phyloP scores from a whole-genome alignment of 1,139 yeast genomes.

The Lodderomyces orthopsilosis region DNA sequence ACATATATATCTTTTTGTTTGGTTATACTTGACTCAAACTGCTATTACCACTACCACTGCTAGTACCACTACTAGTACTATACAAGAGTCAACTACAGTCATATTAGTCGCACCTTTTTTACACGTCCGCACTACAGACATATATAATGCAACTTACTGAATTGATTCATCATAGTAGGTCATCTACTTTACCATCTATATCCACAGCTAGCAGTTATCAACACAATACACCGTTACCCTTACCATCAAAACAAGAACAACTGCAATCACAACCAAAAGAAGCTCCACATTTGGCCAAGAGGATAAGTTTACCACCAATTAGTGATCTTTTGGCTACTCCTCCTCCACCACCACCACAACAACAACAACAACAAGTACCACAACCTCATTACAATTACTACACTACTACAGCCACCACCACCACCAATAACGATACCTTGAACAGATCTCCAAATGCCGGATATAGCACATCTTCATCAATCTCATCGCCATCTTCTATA shows the following conservation, averaged over 20 bases:
- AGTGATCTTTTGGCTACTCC: slow-evolving; percentile 25
- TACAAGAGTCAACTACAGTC: no score
- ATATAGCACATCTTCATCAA: slow-evolving; percentile 5
- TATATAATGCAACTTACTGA: slow-evolving; percentile 6
- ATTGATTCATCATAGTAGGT: slow-evolving; percentile 4
- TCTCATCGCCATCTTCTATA: slow-evolving; percentile 5
- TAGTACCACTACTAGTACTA: no score
- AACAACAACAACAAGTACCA: slow-evolving; percentile 5
- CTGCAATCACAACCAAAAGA: slow-evolving; percentile 1
- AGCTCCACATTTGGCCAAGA: slow-evolving; percentile 3
- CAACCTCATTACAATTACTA: slow-evolving; percentile 7
- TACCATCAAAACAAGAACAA: slow-evolving; percentile 1
- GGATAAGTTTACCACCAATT: slow-evolving; percentile 36
- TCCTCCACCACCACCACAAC: slow-evolving; percentile 9
- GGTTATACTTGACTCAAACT: no score
- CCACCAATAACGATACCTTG: not conserved
- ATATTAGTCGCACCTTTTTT: no score
- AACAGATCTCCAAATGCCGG: not conserved
- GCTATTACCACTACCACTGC: no score
- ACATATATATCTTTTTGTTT: no score
- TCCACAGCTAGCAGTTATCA: not conserved
- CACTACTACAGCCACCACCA: slow-evolving; percentile 4
- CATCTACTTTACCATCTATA: slow-evolving; percentile 5
- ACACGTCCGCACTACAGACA: no score
- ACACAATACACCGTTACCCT: not conserved